Conservation (phyloP, 345 rosid species). For the Eucalyptus sp. region DNA sequence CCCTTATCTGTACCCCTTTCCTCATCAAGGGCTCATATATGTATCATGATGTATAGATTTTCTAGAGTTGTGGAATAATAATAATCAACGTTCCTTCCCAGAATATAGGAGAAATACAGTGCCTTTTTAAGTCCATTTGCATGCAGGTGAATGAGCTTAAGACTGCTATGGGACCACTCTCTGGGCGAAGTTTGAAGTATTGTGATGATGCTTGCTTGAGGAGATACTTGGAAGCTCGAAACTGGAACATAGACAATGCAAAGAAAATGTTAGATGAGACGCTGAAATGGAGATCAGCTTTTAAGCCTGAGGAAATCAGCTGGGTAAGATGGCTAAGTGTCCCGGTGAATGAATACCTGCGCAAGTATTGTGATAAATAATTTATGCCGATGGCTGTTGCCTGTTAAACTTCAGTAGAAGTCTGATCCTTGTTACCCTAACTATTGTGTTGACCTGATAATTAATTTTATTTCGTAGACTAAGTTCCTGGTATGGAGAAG, state of each 20-base stretch:
- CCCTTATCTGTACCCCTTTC: background rate
- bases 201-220: slow-evolving; percentile 73
- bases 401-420: background rate
- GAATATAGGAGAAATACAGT: background rate
- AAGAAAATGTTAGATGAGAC: slow-evolving; percentile 82
- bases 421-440: background rate
- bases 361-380: background rate
- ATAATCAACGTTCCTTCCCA: background rate
- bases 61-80: background rate
- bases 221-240: slow-evolving; percentile 88
- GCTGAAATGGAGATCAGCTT: slow-evolving; percentile 68
- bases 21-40: background rate
- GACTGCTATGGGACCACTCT: slow-evolving; percentile 43
- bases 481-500: background rate
- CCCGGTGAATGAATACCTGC: background rate
- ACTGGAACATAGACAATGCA: slow-evolving; percentile 68
- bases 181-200: slow-evolving; percentile 32
- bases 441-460: background rate
- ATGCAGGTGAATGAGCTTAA: slow-evolving; percentile 55
- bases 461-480: background rate
- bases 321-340: slow-evolving; percentile 43
- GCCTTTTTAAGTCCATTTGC: background rate
- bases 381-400: background rate
- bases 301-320: slow-evolving; percentile 72
- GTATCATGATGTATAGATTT: background rate